These are phyloP conservation scores for Verticillium isaacii DNA, from an alignment of 2,329 filamentous ascomycete genomes.

Conservation along the genomic window DNA sequence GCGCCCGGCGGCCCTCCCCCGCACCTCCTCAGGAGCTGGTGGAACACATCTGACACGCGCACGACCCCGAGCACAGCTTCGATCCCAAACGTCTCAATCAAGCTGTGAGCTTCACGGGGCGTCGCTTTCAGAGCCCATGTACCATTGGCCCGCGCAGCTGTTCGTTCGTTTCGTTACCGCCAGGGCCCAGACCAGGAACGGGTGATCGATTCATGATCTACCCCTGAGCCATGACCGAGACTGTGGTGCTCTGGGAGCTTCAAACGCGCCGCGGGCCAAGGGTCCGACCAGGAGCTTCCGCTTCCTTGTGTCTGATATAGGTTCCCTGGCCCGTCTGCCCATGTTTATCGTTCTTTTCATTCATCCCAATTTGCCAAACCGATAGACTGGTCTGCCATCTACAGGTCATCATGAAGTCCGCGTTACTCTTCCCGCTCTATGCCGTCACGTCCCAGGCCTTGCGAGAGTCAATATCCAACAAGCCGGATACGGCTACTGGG, in stretches of 20 bases:
- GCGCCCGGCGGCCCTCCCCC: not conserved
- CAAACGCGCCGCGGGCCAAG: not conserved
- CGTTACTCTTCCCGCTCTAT: constrained; percentile 1
- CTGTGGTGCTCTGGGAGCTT: not conserved
- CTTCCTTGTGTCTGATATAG: not conserved
- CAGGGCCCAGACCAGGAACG: not conserved
- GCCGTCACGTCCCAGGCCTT: constrained; percentile 6
- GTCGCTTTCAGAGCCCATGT: not conserved
- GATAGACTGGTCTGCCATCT: not conserved
- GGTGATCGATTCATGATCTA: not conserved
- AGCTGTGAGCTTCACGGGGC: not conserved
- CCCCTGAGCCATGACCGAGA: not conserved
- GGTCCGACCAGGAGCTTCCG: not conserved
- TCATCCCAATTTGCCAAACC: not conserved
- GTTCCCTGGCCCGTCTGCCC: not conserved
- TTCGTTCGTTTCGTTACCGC: not conserved
- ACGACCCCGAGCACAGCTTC: not conserved
- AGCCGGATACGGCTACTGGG: constrained; percentile 2
- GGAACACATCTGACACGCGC: constrained; percentile 13
- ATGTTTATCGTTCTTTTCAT: not conserved
- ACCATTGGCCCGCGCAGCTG: not conserved
- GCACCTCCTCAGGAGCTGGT: constrained; percentile 1
- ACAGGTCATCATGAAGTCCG: constrained; percentile 8
- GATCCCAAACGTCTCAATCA: not conserved
- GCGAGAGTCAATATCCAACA: constrained; percentile 10